Evolutionary conservation across 78 protist genomes (phyloP), one percentile per base, ranked within the genome.

Genomic region (Monosiga brevicollis): DNA sequence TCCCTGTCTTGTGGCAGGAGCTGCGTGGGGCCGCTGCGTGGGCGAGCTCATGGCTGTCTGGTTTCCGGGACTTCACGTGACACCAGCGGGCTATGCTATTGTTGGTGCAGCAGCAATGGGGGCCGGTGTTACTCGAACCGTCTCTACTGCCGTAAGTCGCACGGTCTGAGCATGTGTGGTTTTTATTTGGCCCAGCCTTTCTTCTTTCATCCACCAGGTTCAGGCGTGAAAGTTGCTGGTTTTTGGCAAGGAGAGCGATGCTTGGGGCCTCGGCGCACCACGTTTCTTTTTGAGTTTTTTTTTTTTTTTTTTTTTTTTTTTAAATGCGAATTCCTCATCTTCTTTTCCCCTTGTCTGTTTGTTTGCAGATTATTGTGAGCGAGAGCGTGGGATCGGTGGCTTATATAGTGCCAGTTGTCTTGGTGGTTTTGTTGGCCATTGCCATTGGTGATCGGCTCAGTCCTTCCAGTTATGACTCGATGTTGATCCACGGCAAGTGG

Each of bases 21-120:
- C 83, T 9, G 55, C 72, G 37, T 38, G 41, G 24, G 83, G 83
- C 43, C 83, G 83, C 15, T 34, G 39, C 24, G 10, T 37, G 39
- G 83, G 83, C 73, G 83, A 80, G 83, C 11, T 42, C 71, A 26
- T 42, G 32, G 55, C 39, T 73, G 9, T 15, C 29, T 49, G 39
- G 36, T 40, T 80, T 73, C 73, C 74, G 37, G 39, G 32, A 26
- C 20, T 42, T 11, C 42, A 80, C 73, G 20, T 73, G 6, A 20
- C 10, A 25, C 83, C 73, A 15, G 83, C 73, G 25, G 83, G 84
- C 36, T 81, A 81, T 32, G 84, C 84, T 15, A 39, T 81, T 35
- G 76, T 81, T 24, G 84, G 84, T 9, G 84, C 84, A 36, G 84
- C 84, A 10, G 84, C 84, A 3, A 25, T 81, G 37, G 84, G 76